Evolutionary conservation across 2,329 filamentous ascomycete species (phyloP), one percentile per base, ranked within the genome.

Genomic region (Talaromyces sp.): DNA sequence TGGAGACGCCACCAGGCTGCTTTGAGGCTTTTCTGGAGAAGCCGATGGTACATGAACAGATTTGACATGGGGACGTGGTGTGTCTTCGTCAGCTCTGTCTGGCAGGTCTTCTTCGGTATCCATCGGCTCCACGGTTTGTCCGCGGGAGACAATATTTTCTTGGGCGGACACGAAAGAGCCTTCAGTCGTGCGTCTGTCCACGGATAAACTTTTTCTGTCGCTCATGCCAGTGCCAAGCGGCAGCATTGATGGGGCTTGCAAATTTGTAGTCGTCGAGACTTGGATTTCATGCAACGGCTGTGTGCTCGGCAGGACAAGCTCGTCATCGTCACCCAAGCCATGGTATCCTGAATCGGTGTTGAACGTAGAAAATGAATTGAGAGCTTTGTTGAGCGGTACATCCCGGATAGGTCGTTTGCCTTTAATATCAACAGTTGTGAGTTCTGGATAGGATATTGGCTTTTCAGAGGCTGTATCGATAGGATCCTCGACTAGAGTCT

Each of bases 301-400:
- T 25, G 73, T 62, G 77, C 72, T 35, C 77, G 76, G 19, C 75
- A 75, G 70, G 15, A 77, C 63, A 62, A 79, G 75, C 66, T 78
- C 69, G 22, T 78, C 78, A 47, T 77, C 74, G 58, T 79, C 77
- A 39, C 73, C 71, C 73, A 81, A 78, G 47, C 79, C 80, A 74
- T 83, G 80, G 63, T 83, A 82, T 10, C 81, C 81, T 0, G 81
- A 83, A 67, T 82, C 80, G 4, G 78, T 78, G 61, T 81, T 80
- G 52, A 76, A 77, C 57, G 75, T 74, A 1, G 75, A 71, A 63
- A 78, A 77, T 1, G 78, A 78, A 69, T 78, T 80, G 67, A 76
- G 66, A 45, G 74, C 74, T 47, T 74, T 72, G 39, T 66, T 72
- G 63, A 73, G 68, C 25, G 50, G 49, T 19, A 57, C 31, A 22